Percentiles rank a stretch among this genome's conserved stretches.
Conservation (phyloP, 192 early-diverging fungal genomes). For the Chytriomyces sp. region DNA sequence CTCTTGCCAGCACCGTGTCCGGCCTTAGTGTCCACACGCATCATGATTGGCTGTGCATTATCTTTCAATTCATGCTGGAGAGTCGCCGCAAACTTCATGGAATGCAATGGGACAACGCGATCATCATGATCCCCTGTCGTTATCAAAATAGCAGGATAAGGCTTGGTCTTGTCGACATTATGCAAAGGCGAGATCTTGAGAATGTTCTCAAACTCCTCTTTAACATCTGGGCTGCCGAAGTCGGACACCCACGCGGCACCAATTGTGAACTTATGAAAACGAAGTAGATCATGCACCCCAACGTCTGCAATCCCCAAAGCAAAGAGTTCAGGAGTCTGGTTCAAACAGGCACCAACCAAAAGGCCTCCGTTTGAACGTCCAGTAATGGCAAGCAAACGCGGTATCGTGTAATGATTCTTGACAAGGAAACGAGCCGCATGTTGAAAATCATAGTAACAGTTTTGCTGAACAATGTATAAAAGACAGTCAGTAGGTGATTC, state of each 20-base stretch:
- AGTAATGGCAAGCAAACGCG: conserved; percentile 58
- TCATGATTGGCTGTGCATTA: conserved; percentile 59
- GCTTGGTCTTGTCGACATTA: conserved; percentile 52
- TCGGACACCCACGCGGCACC: conserved; percentile 70
- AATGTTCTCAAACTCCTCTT: conserved; percentile 18
- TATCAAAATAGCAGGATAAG: conserved; percentile 66
- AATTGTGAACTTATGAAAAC: conserved; percentile 79
- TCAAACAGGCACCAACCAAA: conserved; percentile 67
- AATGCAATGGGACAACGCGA: conserved; percentile 69
- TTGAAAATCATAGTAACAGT: conserved; percentile 77
- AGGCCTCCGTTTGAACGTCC: conserved; percentile 75
- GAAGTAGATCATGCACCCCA: conserved; percentile 73
- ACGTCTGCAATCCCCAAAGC: conserved; percentile 66
- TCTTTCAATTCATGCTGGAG: conserved; percentile 57
- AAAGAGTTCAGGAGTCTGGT: conserved; percentile 76
- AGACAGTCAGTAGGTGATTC: too few relatives aligned
- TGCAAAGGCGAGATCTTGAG: conserved; percentile 64
- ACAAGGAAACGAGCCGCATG: conserved; percentile 65
- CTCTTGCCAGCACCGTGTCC: conserved; percentile 74
- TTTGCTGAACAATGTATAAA: too few relatives aligned
- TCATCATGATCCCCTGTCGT: conserved; percentile 72
- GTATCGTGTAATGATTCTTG: conserved; percentile 56
- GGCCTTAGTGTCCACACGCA: conserved; percentile 64
- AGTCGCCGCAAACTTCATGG: conserved; percentile 65
- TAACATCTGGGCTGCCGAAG: conserved; percentile 43